phyloP scores from a whole-genome alignment of 169 alveolate species.

The Cryptosporidium canis region DNA sequence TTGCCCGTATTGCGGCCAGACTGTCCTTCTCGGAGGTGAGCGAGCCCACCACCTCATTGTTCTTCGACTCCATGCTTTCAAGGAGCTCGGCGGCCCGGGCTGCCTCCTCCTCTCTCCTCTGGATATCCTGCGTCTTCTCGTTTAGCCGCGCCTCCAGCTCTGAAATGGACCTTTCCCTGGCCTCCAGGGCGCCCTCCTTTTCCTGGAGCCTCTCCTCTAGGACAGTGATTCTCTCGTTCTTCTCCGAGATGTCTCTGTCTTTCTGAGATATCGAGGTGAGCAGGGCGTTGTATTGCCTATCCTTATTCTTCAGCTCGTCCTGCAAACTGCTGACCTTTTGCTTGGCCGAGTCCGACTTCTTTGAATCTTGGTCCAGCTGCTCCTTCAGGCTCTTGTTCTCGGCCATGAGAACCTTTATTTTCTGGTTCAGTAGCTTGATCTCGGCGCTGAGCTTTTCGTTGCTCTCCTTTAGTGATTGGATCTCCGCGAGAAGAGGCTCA shows the following conservation, averaged over 20 bases:
- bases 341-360: neutral
- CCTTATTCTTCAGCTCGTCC: conserved; percentile 6
- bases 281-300: neutral
- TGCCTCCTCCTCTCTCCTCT: neutral
- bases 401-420: neutral
- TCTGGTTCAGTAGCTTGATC: neutral
- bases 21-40: neutral
- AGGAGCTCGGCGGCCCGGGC: neutral
- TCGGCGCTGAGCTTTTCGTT: neutral
- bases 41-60: neutral
- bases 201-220: neutral
- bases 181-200: neutral
- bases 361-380: neutral
- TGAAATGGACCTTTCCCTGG: neutral
- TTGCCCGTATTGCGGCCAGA: neutral
- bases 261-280: neutral
- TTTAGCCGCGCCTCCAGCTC: neutral
- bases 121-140: neutral
- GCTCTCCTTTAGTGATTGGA: neutral
- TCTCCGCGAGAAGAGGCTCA: neutral
- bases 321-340: neutral
- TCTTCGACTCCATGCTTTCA: neutral
- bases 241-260: neutral
- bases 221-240: neutral
- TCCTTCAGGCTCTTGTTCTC: neutral